phyloP scores from a whole-genome alignment of 2,329 filamentous ascomycete genomes.

The Clonostachys chloroleuca region DNA sequence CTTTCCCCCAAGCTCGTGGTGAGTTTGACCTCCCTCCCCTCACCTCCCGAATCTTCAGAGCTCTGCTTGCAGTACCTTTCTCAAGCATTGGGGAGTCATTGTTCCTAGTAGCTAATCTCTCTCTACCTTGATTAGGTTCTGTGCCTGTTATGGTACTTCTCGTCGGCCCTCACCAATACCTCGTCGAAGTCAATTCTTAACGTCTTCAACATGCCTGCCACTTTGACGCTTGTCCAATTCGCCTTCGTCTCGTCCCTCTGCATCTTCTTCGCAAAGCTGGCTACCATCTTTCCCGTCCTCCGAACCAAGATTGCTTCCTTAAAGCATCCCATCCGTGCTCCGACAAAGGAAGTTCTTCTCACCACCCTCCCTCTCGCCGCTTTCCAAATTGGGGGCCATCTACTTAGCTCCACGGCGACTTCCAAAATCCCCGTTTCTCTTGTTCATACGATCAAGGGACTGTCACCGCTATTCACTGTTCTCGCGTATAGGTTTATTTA shows the following conservation, averaged over 20 bases:
- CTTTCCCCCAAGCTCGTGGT: conserved; percentile 86
- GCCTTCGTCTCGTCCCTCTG: conserved; percentile 88
- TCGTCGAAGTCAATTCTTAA: conserved; percentile 97
- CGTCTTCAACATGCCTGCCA: conserved; percentile 84
- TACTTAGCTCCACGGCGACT: conserved; percentile 90
- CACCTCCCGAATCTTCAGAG: neutral
- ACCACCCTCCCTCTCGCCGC: conserved; percentile 87
- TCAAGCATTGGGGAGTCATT: conserved; percentile 6
- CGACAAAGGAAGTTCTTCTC: conserved; percentile 74
- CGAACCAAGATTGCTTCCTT: conserved; percentile 72
- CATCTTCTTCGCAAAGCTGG: conserved; percentile 71
- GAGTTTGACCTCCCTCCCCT: conserved; percentile 16
- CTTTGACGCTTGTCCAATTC: conserved; percentile 90
- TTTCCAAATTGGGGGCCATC: conserved; percentile 91
- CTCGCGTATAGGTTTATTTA: conserved; percentile 87
- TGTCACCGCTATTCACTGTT: conserved; percentile 94
- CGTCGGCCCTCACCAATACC: conserved; percentile 93
- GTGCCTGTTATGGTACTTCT: conserved; percentile 90
- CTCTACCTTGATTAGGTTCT: conserved; percentile 53
- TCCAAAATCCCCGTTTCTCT: conserved; percentile 93
- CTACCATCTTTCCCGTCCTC: conserved; percentile 66
- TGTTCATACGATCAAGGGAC: conserved; percentile 96
- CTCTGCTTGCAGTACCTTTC: conserved; percentile 4
- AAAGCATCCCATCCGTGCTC: conserved; percentile 76
- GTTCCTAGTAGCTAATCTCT: no score